Base-by-base conservation (phyloP, 257 asterid species). In the Capsicum pubescens region DNA sequence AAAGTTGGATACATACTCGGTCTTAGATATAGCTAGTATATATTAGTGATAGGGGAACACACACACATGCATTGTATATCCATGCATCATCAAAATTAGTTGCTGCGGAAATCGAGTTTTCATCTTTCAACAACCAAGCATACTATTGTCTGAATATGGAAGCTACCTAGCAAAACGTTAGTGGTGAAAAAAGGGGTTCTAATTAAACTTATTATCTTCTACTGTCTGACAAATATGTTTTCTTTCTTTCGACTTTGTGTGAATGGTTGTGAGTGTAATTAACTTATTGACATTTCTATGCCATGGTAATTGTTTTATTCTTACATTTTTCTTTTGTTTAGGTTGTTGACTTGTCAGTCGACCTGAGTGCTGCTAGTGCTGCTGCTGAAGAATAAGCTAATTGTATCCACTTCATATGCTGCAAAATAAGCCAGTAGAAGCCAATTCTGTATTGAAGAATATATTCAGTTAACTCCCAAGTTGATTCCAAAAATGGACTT, bases 271-370 rank as follows among this genome's bases (percentile, higher is more conserved):
- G 36, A 46, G 44, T 48, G 80, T 74, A 48, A 21, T 21, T 44
- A 63, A 63, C 42, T 64, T 64, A 19, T 26, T 64, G 70, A 11
- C 42, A 64, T 64, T 26, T 64, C 70, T 21, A 64, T 11, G 44
- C 70, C 70, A 26, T 26, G 26, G 12, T 21, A 26, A 36, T 26
- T 21, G 42, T 26, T 63, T 64, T 66, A 66, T 32, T 66, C 46
- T 4, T 50, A 14, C 26, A 17, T 2, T 69, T 2, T 69, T 70
- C 21, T 67, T 11, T 60, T 77, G 46, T 84, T 16, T 80, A 95
- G 99, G 94, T 87, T 60, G 91, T 96, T n/a, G 97, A 96, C 87
- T 87, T 96, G 82, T 91, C 99, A 1, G 99, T 96, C 89, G 98
- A 96, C 86, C 87, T 96, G 85, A 94, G 94, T 89, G 95, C 98